Evolutionary conservation across 257 asterid species (phyloP).

Genomic region (Plantago elongata): DNA sequence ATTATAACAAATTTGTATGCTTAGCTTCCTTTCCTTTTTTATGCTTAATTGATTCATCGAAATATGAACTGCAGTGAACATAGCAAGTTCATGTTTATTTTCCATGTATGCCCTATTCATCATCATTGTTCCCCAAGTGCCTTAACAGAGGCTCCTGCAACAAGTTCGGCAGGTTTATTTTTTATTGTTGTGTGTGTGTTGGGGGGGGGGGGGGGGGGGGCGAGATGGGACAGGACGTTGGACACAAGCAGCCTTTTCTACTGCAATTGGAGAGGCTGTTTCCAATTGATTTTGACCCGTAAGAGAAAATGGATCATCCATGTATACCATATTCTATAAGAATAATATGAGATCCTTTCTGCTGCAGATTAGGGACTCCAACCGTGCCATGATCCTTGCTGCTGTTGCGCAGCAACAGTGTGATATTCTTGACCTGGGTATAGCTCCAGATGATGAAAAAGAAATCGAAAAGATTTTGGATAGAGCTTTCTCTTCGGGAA

Average conservation of each 20-base stretch:
- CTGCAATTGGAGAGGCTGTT: too few relatives aligned
- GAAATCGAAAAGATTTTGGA: constrained; percentile 60
- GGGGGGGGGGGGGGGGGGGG: too few relatives aligned
- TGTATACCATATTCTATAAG: constrained; percentile 9
- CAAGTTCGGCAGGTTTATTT: too few relatives aligned
- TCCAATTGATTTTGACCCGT: too few relatives aligned
- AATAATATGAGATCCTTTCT: constrained; percentile 11
- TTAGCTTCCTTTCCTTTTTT: not conserved
- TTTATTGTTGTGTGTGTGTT: too few relatives aligned
- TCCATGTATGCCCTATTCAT: not conserved
- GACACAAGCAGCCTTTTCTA: too few relatives aligned
- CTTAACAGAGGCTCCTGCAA: too few relatives aligned
- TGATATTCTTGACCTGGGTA: constrained; percentile 84
- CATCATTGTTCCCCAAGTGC: too few relatives aligned
- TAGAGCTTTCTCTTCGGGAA: constrained; percentile 64
- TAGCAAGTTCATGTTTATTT: too few relatives aligned
- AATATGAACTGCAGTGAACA: not conserved
- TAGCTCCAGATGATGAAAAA: constrained; percentile 64
- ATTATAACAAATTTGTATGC: too few relatives aligned
- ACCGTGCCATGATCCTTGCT: constrained; percentile 92
- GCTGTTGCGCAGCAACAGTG: constrained; percentile 69
- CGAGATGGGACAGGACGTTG: too few relatives aligned
- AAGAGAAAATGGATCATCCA: too few relatives aligned
- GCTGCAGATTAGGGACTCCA: constrained; percentile 90
- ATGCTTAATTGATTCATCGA: not conserved